These are phyloP conservation scores for Calonectria naviculata DNA, from an alignment of 2,329 filamentous ascomycete genomes.

Conservation along the genomic window DNA sequence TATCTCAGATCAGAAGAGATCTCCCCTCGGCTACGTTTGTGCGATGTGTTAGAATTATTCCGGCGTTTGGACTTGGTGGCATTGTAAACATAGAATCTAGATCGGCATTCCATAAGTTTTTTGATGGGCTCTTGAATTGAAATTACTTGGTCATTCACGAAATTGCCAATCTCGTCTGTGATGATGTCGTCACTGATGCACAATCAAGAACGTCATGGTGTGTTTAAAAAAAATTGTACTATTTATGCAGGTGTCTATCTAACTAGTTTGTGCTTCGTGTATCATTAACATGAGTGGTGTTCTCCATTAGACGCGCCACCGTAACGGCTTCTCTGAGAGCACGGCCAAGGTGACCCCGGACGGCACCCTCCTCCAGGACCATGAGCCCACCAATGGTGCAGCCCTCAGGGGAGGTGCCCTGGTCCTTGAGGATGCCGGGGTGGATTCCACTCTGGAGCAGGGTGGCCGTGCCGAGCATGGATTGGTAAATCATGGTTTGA, in stretches of 20 bases:
- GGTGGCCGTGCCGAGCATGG: constrained; percentile 66
- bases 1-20: constrained; percentile 35
- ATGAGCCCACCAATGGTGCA: constrained; percentile 70
- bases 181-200: background rate
- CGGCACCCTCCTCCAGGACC: constrained; percentile 67
- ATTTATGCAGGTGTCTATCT: background rate
- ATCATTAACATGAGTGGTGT: constrained; percentile 52
- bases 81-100: constrained; percentile 40
- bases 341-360: constrained; percentile 56
- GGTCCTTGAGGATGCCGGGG: constrained; percentile 67
- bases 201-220: too few relatives aligned
- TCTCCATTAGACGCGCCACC: constrained; percentile 55
- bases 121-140: constrained; percentile 9
- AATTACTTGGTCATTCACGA: background rate
- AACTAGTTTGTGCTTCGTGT: constrained; percentile 40
- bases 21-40: constrained; percentile 40
- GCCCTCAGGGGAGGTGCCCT: constrained; percentile 69
- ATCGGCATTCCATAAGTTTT: constrained; percentile 25
- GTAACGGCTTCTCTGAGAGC: constrained; percentile 60
- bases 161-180: background rate
- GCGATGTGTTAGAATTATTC: constrained; percentile 43
- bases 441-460: constrained; percentile 65
- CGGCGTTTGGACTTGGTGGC: constrained; percentile 45
- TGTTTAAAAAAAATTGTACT: background rate
- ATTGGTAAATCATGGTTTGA: constrained; percentile 69